These are phyloP conservation scores for Podila epicladia DNA, from an alignment of 192 early-diverging fungal species.

Conservation along the genomic window DNA sequence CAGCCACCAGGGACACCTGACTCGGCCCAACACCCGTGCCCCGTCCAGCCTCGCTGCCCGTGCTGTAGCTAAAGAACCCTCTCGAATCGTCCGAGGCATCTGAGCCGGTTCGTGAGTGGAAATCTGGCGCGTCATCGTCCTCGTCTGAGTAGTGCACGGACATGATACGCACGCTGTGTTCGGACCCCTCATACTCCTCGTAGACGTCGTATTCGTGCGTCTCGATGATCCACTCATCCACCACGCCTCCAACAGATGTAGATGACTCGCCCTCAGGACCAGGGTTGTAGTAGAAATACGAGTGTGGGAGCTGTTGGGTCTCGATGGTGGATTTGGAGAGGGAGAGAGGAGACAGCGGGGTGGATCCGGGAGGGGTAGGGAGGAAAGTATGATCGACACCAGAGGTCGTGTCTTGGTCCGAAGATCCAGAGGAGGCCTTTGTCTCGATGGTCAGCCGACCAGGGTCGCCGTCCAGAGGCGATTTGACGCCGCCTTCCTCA, in stretches of 20 bases:
- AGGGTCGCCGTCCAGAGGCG: not conserved
- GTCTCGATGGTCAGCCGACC: not conserved
- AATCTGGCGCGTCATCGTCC: constrained; percentile 8
- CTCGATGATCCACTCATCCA: constrained; percentile 24
- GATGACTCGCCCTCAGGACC: not conserved
- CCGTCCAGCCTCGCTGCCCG: not conserved
- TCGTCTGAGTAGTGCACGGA: constrained; percentile 22
- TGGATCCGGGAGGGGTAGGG: constrained; percentile 38
- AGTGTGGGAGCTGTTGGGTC: constrained; percentile 8
- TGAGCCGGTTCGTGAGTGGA: not conserved
- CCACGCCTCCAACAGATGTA: not conserved
- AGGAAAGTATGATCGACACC: constrained; percentile 7
- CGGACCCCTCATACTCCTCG: constrained; percentile 41
- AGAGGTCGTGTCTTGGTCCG: not conserved
- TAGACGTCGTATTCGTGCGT: constrained; percentile 26
- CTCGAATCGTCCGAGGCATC: not conserved
- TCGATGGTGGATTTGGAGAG: constrained; percentile 11
- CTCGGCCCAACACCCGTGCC: constrained; percentile 1
- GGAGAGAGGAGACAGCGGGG: constrained; percentile 20
- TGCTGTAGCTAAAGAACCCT: not conserved
- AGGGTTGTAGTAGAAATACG: not conserved
- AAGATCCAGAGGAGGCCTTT: not conserved
- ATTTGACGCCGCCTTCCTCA: not conserved
- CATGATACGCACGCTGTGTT: constrained; percentile 31
- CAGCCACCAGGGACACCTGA: not conserved